Evolutionary conservation across 1,284 basidiomycete genomes (phyloP).

Genomic region (Pseudozyma sp.): DNA sequence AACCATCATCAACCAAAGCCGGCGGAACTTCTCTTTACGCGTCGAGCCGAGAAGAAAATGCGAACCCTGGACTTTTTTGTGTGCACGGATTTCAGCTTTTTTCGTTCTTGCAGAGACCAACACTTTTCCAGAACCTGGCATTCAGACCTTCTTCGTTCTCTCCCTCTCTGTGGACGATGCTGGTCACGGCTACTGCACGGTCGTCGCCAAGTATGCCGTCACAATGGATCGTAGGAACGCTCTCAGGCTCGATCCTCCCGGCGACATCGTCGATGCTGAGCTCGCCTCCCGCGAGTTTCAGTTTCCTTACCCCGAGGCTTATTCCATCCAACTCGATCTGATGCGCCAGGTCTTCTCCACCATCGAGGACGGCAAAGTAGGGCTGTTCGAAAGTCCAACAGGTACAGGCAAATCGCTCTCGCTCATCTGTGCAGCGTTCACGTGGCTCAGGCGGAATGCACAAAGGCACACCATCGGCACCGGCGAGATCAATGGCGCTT

Average conservation of each 20-base stretch:
- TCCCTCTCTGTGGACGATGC: too few species aligned
- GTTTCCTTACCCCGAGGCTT: constrained; percentile 73
- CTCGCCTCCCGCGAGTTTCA: constrained; percentile 44
- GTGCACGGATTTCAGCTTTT: background rate
- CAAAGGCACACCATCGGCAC: constrained; percentile 36
- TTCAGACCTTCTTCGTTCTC: too few species aligned
- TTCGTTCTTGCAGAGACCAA: background rate
- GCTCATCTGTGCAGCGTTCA: constrained; percentile 69
- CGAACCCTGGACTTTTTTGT: constrained; percentile 11
- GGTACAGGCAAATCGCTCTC: constrained; percentile 71
- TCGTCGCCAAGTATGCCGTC: background rate
- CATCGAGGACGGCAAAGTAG: constrained; percentile 79
- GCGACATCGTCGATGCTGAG: constrained; percentile 6
- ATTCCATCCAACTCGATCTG: constrained; percentile 85
- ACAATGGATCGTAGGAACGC: constrained; percentile 4
- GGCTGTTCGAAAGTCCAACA: constrained; percentile 75
- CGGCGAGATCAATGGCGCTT: constrained; percentile 13
- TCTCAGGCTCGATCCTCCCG: constrained; percentile 29
- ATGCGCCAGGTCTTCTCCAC: constrained; percentile 87
- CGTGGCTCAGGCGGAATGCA: constrained; percentile 66
- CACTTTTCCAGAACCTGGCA: constrained; percentile 1
- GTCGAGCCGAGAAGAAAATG: constrained; percentile 7
- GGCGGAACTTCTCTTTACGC: constrained; percentile 22
- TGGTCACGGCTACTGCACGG: background rate
- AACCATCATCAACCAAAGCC: too few species aligned